phyloP scores from a whole-genome alignment of 208 protist genomes.

The Crithidia mellificae region DNA sequence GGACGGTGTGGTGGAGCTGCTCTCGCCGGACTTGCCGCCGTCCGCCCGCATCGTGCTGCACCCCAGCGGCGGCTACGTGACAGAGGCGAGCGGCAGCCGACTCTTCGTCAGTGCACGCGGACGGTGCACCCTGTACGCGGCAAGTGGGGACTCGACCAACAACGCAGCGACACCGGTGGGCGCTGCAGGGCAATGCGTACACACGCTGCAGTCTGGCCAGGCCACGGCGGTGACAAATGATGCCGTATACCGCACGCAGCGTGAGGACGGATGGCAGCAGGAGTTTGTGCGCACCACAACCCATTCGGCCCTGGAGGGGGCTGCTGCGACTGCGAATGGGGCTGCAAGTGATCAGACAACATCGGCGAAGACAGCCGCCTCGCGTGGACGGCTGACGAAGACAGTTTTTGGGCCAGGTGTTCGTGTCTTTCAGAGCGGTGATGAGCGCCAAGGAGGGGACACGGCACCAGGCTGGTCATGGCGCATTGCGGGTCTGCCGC shows the following conservation, averaged over 20 bases:
- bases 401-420: slow-evolving; percentile 22
- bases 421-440: too few species aligned
- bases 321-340: too few species aligned
- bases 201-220: slow-evolving; percentile 15
- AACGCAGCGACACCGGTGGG: neutral
- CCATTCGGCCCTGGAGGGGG: too few species aligned
- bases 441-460: slow-evolving; percentile 4
- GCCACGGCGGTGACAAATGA: slow-evolving; percentile 4
- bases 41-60: slow-evolving; percentile 50
- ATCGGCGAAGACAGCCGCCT: neutral
- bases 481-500: slow-evolving; percentile 27
- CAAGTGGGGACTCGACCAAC: neutral
- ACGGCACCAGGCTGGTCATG: slow-evolving; percentile 18
- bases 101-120: slow-evolving; percentile 21
- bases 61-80: slow-evolving; percentile 46
- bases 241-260: slow-evolving; percentile 4
- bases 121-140: slow-evolving; percentile 11
- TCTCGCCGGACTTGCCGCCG: slow-evolving; percentile 30
- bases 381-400: neutral
- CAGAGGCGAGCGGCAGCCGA: neutral
- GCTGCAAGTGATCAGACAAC: too few species aligned
- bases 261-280: slow-evolving; percentile 25
- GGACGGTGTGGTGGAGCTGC: slow-evolving; percentile 54
- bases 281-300: neutral
- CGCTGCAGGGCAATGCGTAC: too few species aligned